Evolutionary conservation across 2,329 filamentous ascomycete genomes (phyloP).

Genomic region (Mycosphaerelloides madeirae): DNA sequence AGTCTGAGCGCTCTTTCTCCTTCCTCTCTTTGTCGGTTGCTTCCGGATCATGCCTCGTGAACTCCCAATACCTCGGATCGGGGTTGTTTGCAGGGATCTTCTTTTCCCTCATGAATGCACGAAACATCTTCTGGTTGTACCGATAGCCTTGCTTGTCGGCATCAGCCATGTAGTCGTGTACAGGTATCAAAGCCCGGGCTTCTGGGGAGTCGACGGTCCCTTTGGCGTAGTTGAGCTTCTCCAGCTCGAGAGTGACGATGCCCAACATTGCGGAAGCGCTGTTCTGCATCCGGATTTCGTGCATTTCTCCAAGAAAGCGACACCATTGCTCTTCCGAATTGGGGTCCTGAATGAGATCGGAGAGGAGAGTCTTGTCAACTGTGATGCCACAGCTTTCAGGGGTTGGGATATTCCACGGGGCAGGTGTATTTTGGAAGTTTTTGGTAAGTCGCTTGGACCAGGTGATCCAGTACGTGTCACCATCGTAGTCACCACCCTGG

Average conservation of each 20-base stretch:
- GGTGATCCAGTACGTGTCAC: conserved; percentile 69
- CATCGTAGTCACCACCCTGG: conserved; percentile 77
- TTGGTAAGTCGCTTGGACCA: conserved; percentile 64
- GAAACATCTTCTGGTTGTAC: conserved; percentile 44
- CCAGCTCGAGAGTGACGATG: conserved; percentile 59
- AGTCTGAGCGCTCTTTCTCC: neutral
- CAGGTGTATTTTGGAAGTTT: conserved; percentile 60
- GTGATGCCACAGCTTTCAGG: conserved; percentile 44
- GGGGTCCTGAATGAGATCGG: conserved; percentile 42
- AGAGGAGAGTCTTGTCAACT: conserved; percentile 47
- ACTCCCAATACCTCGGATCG: conserved; percentile 25
- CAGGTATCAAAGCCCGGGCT: conserved; percentile 28
- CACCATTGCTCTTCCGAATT: conserved; percentile 45
- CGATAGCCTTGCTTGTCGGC: conserved; percentile 45
- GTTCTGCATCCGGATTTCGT: conserved; percentile 46
- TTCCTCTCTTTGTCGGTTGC: conserved; percentile 22
- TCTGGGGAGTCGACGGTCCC: conserved; percentile 9
- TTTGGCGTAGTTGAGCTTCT: conserved; percentile 54
- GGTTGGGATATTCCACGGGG: conserved; percentile 41
- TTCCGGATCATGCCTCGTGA: conserved; percentile 27
- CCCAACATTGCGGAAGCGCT: conserved; percentile 54
- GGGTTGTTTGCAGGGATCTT: conserved; percentile 46
- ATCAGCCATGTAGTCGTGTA: conserved; percentile 46
- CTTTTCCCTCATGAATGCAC: conserved; percentile 50
- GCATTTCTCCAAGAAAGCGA: conserved; percentile 10